Evolutionary conservation across 352 stramenopile species (phyloP), one percentile per base, ranked within the genome.

Genomic region (Globisporangium paroecandrum): DNA sequence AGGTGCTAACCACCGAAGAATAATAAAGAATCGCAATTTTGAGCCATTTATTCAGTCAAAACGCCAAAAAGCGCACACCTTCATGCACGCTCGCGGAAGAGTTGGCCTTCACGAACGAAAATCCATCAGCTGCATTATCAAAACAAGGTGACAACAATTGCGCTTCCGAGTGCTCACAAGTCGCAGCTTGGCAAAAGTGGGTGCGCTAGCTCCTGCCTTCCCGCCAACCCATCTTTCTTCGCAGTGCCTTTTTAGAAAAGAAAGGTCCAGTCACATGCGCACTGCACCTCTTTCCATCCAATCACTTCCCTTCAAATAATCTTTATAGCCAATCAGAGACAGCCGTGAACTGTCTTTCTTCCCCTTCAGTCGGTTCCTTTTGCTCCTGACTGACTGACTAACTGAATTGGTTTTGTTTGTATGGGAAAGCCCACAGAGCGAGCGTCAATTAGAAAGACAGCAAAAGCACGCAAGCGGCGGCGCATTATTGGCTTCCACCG

Each of bases 71-170:
- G 29, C 29, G 29, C 29, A 32, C 29, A 4, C 29, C 8, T 32
- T 32, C 29, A 32, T 2, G 27, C 29, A 32, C 29, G 7, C 4
- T 32, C 29, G 2, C 29, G 2, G 32, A 49, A 49, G 43, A 20
- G 27, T 59, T 41, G 54, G 54, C 15, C 43, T 22, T 49, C 43
- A 59, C 27, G 27, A 59, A 41, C 27, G 54, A 59, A 59, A 59
- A 59, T 59, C 27, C 15, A 41, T 41, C 15, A 12, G 10, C 0
- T n/a, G 1, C 12, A 38, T 59, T 59, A 6, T 3, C 54, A 43
- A 59, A 59, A 27, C 18, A 59, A n/a, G 54, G 18, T 57, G n/a
- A 0, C 1, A 20, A 3, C 12, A 15, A 47, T 2, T 46, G 4
- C 4, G 12, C 5, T n/a, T 10, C 43, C 15, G n/a, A 22, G 43